Evolutionary conservation across 495 filamentous ascomycete species (phyloP).

Genomic region (Acidomyces sp.): DNA sequence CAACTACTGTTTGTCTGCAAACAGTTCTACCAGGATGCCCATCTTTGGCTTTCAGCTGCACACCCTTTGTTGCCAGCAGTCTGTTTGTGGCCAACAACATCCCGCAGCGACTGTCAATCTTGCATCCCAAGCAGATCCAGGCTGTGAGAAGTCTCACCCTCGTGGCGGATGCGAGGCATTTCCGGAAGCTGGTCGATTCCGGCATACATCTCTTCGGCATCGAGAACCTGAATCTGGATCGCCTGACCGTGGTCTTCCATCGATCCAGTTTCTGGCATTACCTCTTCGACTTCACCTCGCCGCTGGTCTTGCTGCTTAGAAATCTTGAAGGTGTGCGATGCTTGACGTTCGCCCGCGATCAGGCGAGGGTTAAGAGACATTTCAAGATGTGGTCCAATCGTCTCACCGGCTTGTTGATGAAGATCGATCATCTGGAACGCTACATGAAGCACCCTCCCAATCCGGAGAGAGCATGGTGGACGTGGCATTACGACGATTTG

Average conservation of each 20-base stretch:
- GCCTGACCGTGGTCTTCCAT: constrained; percentile 22
- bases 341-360: constrained; percentile 24
- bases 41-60: constrained; percentile 18
- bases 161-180: constrained; percentile 19
- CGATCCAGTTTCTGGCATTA: constrained; percentile 23
- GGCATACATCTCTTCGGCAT: constrained; percentile 20
- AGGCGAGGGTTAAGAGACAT: constrained; percentile 22
- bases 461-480: constrained; percentile 24
- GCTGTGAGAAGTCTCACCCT: constrained; percentile 21
- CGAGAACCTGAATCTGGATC: constrained; percentile 16
- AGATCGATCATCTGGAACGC: constrained; percentile 23
- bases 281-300: constrained; percentile 20
- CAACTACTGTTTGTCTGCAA: constrained; percentile 21
- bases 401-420: constrained; percentile 24
- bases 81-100: constrained; percentile 16
- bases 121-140: constrained; percentile 17
- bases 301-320: constrained; percentile 22
- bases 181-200: constrained; percentile 22
- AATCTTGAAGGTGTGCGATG: constrained; percentile 17
- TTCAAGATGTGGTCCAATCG: constrained; percentile 27
- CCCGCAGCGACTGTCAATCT: constrained; percentile 6
- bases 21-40: constrained; percentile 22
- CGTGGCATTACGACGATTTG: constrained; percentile 22
- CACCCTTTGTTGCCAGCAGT: constrained; percentile 19
- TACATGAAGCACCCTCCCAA: constrained; percentile 16